These are phyloP conservation scores for Rhododendron simsii DNA, from an alignment of 148 eudicot genomes.

Conservation along the genomic window DNA sequence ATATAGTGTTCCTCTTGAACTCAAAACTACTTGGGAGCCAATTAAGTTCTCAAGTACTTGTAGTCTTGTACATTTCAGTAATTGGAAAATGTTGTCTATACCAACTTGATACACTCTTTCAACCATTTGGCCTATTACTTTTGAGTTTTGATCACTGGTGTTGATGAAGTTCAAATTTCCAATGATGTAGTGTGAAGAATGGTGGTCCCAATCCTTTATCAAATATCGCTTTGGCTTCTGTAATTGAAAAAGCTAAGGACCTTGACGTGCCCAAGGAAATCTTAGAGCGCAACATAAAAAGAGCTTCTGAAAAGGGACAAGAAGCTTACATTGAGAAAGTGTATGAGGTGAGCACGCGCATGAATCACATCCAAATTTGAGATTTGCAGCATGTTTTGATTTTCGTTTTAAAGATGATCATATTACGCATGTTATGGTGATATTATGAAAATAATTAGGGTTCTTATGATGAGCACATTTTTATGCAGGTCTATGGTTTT, in stretches of 20 bases:
- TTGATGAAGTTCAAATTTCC: not conserved
- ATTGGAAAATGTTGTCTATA: not conserved
- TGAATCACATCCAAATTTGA: not conserved
- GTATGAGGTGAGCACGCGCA: slow-evolving; percentile 53
- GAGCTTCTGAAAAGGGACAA: slow-evolving; percentile 96
- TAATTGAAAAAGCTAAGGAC: slow-evolving; percentile 80
- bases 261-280: slow-evolving; percentile 96
- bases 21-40: not conserved
- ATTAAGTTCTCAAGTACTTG: not conserved
- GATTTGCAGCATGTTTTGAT: not conserved
- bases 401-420: not conserved
- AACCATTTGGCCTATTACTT: slow-evolving; percentile 2
- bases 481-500: slow-evolving; percentile 77
- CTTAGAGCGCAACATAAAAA: slow-evolving; percentile 86
- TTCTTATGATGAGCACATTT: not conserved
- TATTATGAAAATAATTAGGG: not conserved
- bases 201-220: slow-evolving; percentile 86
- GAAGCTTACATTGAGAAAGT: slow-evolving; percentile 85
- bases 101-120: not conserved
- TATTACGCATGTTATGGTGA: not conserved
- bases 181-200: slow-evolving; percentile 67
- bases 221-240: slow-evolving; percentile 58
- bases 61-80: not conserved
- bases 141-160: slow-evolving; percentile 3
- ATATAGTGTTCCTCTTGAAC: not conserved